Percentiles rank a stretch among this genome's conserved stretches.
phyloP scores from a whole-genome alignment of 2,329 filamentous ascomycete species.

The Karstenula rhodostoma region DNA sequence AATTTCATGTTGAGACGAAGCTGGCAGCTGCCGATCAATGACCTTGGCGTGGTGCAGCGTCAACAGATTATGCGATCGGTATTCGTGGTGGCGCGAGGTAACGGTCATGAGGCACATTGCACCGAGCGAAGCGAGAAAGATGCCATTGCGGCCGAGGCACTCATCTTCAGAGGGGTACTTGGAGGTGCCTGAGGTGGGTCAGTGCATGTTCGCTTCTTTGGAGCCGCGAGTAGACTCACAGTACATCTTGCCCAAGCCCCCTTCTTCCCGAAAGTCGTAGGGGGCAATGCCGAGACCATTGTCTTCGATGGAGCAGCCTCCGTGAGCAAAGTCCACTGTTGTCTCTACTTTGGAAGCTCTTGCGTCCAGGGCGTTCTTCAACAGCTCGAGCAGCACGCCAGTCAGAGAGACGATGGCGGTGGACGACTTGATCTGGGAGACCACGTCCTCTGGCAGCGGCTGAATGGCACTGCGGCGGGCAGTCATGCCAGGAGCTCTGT shows the following conservation, averaged over 20 bases:
- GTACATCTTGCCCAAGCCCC: conserved; percentile 76
- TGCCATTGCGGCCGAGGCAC: conserved; percentile 73
- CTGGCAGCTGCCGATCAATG: conserved; percentile 70
- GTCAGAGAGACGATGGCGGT: conserved; percentile 78
- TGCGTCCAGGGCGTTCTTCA: conserved; percentile 88
- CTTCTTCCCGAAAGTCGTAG: conserved; percentile 73
- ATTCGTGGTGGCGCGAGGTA: conserved; percentile 71
- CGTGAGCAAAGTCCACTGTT: conserved; percentile 76
- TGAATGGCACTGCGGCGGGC: conserved; percentile 58
- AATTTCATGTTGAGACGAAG: conserved; percentile 64
- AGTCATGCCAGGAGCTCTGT: conserved; percentile 2
- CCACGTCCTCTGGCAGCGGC: conserved; percentile 73
- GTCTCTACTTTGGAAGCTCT: conserved; percentile 73
- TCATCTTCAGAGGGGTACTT: conserved; percentile 61
- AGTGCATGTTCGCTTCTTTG: conserved; percentile 21
- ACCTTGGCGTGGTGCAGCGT: conserved; percentile 74
- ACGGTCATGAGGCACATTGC: conserved; percentile 79
- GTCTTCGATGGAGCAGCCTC: conserved; percentile 82
- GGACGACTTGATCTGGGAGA: conserved; percentile 85
- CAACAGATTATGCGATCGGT: conserved; percentile 70
- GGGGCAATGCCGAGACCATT: conserved; percentile 81
- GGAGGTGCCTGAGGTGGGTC: conserved; percentile 72
- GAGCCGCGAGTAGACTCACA: conserved; percentile 58
- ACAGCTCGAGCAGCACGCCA: conserved; percentile 72
- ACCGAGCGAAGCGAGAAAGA: conserved; percentile 79